These are phyloP conservation scores for Penicillium sp. DNA, from an alignment of 2,329 filamentous ascomycete species.

Conservation along the genomic window DNA sequence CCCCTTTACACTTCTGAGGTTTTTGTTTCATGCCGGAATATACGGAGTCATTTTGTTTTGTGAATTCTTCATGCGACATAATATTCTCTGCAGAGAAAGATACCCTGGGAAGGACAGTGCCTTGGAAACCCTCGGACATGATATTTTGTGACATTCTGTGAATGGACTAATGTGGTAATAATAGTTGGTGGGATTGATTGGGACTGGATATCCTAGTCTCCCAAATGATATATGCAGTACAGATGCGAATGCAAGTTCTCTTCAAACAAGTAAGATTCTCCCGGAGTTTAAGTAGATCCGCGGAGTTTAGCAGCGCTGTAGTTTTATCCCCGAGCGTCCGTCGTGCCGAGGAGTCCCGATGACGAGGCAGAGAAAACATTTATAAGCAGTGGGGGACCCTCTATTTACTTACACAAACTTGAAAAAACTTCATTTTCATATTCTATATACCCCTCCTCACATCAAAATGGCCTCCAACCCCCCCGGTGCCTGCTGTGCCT, in stretches of 20 bases:
- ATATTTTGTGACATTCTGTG: not conserved
- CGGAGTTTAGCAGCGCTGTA: not conserved
- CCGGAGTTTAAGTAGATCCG: not conserved
- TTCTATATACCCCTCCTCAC: not conserved
- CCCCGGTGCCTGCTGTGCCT: constrained; percentile 49
- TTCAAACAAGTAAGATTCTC: not conserved
- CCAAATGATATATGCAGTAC: not conserved
- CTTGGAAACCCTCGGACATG: not conserved
- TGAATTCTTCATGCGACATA: constrained; percentile 2
- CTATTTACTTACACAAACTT: not conserved
- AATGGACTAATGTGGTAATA: constrained; percentile 10
- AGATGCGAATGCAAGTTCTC: not conserved
- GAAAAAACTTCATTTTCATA: not conserved
- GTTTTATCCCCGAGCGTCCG: not conserved
- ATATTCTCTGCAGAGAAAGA: not conserved
- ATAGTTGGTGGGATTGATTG: not conserved
- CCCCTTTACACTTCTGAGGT: constrained; percentile 15
- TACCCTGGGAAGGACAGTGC: not conserved
- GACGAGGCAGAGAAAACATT: not conserved
- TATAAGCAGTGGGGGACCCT: constrained; percentile 6
- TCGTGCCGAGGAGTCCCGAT: too few species aligned
- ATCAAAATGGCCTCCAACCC: constrained; percentile 53
- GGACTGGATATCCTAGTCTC: not conserved
- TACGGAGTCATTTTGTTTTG: constrained; percentile 1
- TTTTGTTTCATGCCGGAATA: constrained; percentile 2